Evolutionary conservation across 2,329 filamentous ascomycete species (phyloP).

Genomic region (Pseudogymnoascus sp.): DNA sequence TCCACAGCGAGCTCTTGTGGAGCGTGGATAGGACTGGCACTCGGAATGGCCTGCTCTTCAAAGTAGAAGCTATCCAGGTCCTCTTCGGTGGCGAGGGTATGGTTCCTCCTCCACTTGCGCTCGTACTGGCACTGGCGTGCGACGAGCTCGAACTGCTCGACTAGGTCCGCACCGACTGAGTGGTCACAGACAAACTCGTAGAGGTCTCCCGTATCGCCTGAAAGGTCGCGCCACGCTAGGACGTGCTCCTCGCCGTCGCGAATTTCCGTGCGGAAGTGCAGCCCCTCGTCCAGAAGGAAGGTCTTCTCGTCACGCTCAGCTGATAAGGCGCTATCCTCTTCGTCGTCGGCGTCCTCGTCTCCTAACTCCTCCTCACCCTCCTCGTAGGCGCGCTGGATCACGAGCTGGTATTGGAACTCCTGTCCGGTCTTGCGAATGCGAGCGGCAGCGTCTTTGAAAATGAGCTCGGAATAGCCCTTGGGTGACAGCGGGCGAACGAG

Average conservation of each 20-base stretch:
- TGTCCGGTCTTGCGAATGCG: slow-evolving; percentile 88
- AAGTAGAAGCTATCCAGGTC: slow-evolving; percentile 83
- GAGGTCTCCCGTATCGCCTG: slow-evolving; percentile 87
- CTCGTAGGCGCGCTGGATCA: slow-evolving; percentile 92
- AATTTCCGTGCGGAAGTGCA: slow-evolving; percentile 79
- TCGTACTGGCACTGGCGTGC: slow-evolving; percentile 96
- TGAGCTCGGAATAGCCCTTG: slow-evolving; percentile 96
- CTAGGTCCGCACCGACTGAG: slow-evolving; percentile 59
- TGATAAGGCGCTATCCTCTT: slow-evolving; percentile 66
- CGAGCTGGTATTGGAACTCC: slow-evolving; percentile 95
- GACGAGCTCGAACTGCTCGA: slow-evolving; percentile 71
- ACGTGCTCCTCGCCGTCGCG: slow-evolving; percentile 75
- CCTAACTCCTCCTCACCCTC: slow-evolving; percentile 91
- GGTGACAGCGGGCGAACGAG: slow-evolving; percentile 90
- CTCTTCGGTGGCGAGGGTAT: slow-evolving; percentile 69
- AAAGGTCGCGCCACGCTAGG: slow-evolving; percentile 89
- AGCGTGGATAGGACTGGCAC: slow-evolving; percentile 54
- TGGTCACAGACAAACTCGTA: slow-evolving; percentile 95
- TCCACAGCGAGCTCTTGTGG: slow-evolving; percentile 33
- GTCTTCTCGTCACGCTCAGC: slow-evolving; percentile 93
- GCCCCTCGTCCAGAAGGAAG: slow-evolving; percentile 84
- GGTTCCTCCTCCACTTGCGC: slow-evolving; percentile 76
- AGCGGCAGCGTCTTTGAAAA: slow-evolving; percentile 94
- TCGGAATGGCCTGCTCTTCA: slow-evolving; percentile 54
- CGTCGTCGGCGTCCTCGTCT: slow-evolving; percentile 80